Evolutionary conservation across 257 asterid species (phyloP).

Genomic region (Ajuga chamaepitys): DNA sequence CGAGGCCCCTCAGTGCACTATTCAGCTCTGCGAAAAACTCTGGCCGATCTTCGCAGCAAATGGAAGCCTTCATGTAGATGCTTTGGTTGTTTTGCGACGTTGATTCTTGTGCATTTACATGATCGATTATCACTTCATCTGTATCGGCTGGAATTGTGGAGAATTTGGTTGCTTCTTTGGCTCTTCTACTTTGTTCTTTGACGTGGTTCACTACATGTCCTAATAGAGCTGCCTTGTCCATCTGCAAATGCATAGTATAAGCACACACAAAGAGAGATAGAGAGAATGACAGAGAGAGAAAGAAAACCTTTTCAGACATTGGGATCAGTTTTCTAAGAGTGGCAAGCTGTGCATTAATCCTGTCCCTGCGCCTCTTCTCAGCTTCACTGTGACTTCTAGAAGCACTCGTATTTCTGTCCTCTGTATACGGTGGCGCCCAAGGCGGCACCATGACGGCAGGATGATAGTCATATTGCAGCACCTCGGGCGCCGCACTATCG

Average conservation of each 20-base stretch:
- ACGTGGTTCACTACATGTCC: constrained; percentile 74
- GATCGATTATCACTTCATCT: constrained; percentile 50
- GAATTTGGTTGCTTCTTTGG: constrained; percentile 40
- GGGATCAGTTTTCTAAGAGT: constrained; percentile 74
- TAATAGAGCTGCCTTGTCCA: constrained; percentile 92
- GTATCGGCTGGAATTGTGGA: constrained; percentile 51
- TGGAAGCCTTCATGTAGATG: constrained; percentile 37
- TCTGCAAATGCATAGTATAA: constrained; percentile 26
- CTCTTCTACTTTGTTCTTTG: constrained; percentile 50
- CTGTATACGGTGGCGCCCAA: constrained; percentile 15
- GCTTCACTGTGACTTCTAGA: constrained; percentile 81
- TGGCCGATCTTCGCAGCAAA: constrained; percentile 75
- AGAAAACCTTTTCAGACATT: constrained; percentile 62
- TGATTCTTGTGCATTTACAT: constrained; percentile 5
- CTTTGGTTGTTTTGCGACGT: not conserved
- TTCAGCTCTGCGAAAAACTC: constrained; percentile 59
- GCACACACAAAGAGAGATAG: not conserved
- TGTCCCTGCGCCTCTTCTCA: constrained; percentile 78
- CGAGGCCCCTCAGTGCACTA: constrained; percentile 39
- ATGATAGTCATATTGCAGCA: constrained; percentile 16
- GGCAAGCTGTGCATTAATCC: constrained; percentile 77
- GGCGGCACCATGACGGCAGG: constrained; percentile 12
- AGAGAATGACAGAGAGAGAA: not conserved
- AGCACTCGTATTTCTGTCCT: constrained; percentile 25
- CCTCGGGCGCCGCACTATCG: not conserved